Conservation (phyloP, 257 asterid genomes). For the Nicotiana paniculata region DNA sequence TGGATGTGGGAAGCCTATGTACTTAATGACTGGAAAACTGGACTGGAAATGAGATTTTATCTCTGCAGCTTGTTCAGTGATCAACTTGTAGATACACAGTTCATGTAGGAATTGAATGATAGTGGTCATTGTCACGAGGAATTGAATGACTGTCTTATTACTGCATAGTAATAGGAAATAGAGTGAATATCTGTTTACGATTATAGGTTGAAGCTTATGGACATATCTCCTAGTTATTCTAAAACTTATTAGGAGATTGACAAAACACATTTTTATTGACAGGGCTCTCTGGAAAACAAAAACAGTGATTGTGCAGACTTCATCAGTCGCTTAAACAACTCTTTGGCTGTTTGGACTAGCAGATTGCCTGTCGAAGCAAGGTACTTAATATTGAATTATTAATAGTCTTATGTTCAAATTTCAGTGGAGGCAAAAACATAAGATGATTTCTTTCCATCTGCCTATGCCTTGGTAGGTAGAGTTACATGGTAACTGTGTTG, state of each 20-base stretch:
- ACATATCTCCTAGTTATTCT: neutral
- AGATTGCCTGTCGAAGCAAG: constrained; percentile 71
- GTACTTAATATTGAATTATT: constrained; percentile 25
- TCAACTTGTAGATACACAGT: neutral
- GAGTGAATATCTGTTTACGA: neutral
- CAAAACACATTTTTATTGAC: constrained; percentile 23
- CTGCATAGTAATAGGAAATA: constrained; percentile 4
- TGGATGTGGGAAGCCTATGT: neutral
- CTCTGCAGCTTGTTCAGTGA: neutral
- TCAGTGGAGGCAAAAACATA: no score
- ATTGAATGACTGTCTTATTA: constrained; percentile 3
- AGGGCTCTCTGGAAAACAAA: constrained; percentile 69
- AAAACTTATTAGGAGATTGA: neutral
- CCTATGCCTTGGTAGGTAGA: no score
- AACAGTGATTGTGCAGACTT: constrained; percentile 57
- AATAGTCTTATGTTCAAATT: neutral
- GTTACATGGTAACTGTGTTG: no score
- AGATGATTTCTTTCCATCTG: no score
- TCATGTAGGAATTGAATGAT: neutral
- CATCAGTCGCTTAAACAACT: constrained; percentile 61
- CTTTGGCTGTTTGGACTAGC: constrained; percentile 67
- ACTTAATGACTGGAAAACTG: neutral
- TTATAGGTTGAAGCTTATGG: neutral
- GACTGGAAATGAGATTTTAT: neutral
- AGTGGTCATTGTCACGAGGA: constrained; percentile 2